A percentile compares a stretch with the other conserved stretches of the same genome.
These are phyloP conservation scores for Alloteropsis angusta DNA, from an alignment of 202 grass and related monocot genomes.

Conservation along the genomic window DNA sequence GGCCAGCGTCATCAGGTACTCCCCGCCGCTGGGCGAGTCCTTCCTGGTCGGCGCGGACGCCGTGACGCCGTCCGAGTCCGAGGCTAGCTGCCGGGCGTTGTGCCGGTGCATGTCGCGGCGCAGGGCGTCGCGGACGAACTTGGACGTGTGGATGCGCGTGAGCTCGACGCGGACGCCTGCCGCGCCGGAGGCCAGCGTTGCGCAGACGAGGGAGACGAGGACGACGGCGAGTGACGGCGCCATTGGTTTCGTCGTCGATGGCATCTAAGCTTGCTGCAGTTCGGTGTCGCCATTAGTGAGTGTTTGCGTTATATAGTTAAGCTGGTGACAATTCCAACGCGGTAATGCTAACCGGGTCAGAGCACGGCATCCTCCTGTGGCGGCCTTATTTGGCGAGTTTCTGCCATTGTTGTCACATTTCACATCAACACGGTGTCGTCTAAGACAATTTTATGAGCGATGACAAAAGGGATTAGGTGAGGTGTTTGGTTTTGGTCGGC, in stretches of 20 bases:
- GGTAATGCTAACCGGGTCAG: constrained; percentile 4
- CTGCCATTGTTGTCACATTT: neutral
- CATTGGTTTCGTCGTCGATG: neutral
- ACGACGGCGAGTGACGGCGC: neutral
- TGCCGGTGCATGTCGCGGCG: constrained; percentile 34
- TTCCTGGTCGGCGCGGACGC: neutral
- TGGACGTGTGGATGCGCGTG: constrained; percentile 38
- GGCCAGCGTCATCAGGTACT: constrained; percentile 59
- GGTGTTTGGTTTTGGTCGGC: constrained; percentile 20
- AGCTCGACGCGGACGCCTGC: constrained; percentile 43
- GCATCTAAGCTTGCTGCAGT: neutral
- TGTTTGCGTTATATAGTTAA: neutral
- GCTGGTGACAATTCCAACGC: neutral
- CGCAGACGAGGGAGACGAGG: neutral
- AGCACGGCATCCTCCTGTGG: neutral
- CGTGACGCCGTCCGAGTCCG: neutral
- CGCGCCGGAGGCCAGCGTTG: neutral
- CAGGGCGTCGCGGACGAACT: constrained; percentile 40
- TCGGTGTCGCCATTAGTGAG: neutral
- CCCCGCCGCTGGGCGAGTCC: neutral
- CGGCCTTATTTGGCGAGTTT: constrained; percentile 2
- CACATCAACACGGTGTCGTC: neutral
- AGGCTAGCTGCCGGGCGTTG: neutral
- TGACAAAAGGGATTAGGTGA: constrained; percentile 13
- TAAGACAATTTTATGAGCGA: neutral